Base-by-base conservation (phyloP, 2,329 filamentous ascomycete genomes). In the Coniochaeta sp. region DNA sequence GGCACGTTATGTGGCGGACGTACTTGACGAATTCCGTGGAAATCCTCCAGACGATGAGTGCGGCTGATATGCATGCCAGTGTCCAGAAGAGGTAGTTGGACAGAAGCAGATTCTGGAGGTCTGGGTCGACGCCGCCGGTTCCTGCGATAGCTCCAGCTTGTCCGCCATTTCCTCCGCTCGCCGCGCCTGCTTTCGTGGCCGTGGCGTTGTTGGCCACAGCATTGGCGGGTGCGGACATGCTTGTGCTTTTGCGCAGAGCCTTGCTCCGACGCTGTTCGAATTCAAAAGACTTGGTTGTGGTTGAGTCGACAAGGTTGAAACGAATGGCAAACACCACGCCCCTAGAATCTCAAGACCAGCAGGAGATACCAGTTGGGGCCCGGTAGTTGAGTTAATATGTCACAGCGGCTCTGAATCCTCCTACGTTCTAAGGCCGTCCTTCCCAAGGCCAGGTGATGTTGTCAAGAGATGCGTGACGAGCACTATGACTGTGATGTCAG, bases 1-100 rank as follows among this genome's bases (percentile, higher is more conserved):
- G 81, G 68, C 87, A 91, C 47, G 89, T 82, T 52, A 96, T 79
- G 28, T 84, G 88, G 64, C 92, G 85, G 40, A 93, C 77, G 69
- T 95, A 88, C 65, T 82, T 84, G 61, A 84, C 77, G 60, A 89
- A 74, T 59, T 82, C 79, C 57, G 85, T 80, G 59, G 78, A 74
- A 63, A 87, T 72, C 62, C 88, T 85, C 83, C 90, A 93, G 63
- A 87, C 66, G 64, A 90, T 79, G 66, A 93, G 79, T 57, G 81
- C 79, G 38, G 73, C 80, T 14, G 88, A 81, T 58, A 92, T 78
- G 57, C 81, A 81, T 58, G 84, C 84, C 72, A 89, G 86, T 30
- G 88, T 79, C 64, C 86, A 75, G 64, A 88, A 76, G 50, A 88
- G 78, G 69, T 88, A 87, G 60, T 82, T 76, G 40, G 81, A 80